Conservation (phyloP, 2,329 filamentous ascomycete genomes). For the Neopestalotiopsis clavispora region DNA sequence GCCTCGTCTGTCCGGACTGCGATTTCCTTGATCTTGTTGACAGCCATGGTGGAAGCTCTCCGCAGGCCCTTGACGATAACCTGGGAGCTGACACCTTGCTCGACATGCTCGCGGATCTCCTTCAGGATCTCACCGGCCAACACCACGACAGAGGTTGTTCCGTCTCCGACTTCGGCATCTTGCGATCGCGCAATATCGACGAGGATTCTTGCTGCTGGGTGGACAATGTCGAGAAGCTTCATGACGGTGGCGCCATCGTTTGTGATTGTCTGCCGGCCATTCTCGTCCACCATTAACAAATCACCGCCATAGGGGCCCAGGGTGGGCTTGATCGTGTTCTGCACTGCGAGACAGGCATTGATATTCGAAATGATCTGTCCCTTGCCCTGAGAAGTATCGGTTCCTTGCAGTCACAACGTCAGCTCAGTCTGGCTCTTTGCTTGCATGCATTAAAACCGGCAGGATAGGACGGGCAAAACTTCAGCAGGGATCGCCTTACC, state of each 20-base stretch:
- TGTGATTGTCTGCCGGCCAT: conserved; percentile 96
- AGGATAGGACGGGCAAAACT: background rate
- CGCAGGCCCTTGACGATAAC: conserved; percentile 96
- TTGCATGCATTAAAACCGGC: conserved; percentile 13
- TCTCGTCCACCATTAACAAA: conserved; percentile 91
- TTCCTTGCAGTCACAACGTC: conserved; percentile 62
- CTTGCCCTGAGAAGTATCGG: conserved; percentile 95
- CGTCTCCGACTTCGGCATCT: conserved; percentile 98
- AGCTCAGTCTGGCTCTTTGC: background rate
- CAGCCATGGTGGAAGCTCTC: conserved; percentile 85
- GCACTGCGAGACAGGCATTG: conserved; percentile 95
- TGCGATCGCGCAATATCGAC: conserved; percentile 98
- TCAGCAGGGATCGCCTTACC: conserved; percentile 61
- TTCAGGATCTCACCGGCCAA: conserved; percentile 97
- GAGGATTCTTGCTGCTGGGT: conserved; percentile 94
- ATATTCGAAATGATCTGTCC: conserved; percentile 98
- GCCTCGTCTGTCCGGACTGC: conserved; percentile 82
- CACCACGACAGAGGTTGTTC: conserved; percentile 96
- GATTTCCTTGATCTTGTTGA: conserved; percentile 99
- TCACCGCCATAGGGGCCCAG: conserved; percentile 97
- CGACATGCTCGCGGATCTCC: conserved; percentile 94
- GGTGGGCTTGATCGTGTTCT: conserved; percentile 93
- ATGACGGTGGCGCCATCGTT: conserved; percentile 99
- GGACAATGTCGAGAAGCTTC: conserved; percentile 99
- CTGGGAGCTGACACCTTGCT: conserved; percentile 96